Evolutionary conservation across 164 flowering plant genomes (phyloP).

Genomic region (Piper betle): DNA sequence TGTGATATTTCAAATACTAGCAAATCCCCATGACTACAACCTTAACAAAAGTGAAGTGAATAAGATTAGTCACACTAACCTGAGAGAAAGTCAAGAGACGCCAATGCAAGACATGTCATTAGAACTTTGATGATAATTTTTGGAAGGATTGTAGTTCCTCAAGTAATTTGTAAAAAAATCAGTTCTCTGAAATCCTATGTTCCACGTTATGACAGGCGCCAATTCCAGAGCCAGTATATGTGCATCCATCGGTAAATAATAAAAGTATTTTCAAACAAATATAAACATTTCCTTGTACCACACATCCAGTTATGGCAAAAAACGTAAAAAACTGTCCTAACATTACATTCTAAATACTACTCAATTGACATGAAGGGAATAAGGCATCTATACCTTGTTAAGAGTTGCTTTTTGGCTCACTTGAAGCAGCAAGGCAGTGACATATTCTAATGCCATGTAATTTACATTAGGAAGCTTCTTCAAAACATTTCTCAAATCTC

Average conservation of each 20-base stretch:
- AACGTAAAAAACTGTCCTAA: no score
- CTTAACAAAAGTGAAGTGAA: neutral
- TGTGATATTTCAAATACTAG: neutral
- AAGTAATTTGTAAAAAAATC: constrained; percentile 43
- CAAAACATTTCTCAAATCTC: constrained; percentile 44
- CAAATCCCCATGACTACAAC: neutral
- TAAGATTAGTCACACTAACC: constrained; percentile 26
- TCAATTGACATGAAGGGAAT: neutral
- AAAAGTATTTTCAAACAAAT: neutral
- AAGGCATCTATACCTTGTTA: constrained; percentile 45
- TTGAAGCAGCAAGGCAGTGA: constrained; percentile 72
- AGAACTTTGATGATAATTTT: constrained; percentile 23
- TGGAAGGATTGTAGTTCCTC: constrained; percentile 15
- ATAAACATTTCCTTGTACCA: no score
- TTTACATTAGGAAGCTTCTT: constrained; percentile 79
- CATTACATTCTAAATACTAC: no score
- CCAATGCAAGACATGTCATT: constrained; percentile 25
- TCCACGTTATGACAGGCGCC: constrained; percentile 84
- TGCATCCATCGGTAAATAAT: constrained; percentile 61
- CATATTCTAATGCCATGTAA: constrained; percentile 70
- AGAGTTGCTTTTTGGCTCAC: constrained; percentile 80
- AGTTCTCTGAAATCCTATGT: constrained; percentile 39
- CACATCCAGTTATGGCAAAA: no score
- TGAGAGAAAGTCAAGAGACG: constrained; percentile 56
- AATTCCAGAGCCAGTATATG: constrained; percentile 74